Evolutionary conservation across 352 stramenopile species (phyloP).

Genomic region (Pythium phragmiticola): DNA sequence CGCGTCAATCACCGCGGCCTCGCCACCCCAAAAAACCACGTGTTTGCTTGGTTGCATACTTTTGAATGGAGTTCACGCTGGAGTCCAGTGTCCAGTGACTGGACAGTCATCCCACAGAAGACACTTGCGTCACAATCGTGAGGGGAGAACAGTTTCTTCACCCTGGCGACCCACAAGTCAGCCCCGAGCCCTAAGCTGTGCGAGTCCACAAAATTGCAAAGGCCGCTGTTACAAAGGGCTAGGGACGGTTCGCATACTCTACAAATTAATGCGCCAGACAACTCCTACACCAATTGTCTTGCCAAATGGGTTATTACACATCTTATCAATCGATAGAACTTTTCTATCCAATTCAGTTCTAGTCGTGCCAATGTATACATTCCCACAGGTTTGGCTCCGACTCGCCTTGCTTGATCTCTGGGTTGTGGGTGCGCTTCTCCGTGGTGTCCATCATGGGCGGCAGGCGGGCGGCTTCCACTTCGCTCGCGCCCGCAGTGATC

Average conservation of each 20-base stretch:
- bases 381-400: conserved; percentile 18
- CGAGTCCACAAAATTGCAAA: conserved; percentile 21
- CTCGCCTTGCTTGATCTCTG: conserved; percentile 16
- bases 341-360: neutral
- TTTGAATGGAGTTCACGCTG: too few species aligned
- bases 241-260: conserved; percentile 17
- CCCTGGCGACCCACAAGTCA: conserved; percentile 11
- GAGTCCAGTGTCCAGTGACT: too few species aligned
- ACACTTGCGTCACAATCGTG: neutral
- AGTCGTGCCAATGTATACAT: neutral
- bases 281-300: neutral
- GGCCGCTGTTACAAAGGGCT: conserved; percentile 26
- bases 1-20: too few species aligned
- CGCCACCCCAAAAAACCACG: too few species aligned
- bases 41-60: too few species aligned
- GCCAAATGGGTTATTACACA: neutral
- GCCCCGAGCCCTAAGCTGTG: conserved; percentile 22
- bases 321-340: neutral
- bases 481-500: neutral
- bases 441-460: conserved; percentile 7
- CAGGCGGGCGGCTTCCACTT: neutral
- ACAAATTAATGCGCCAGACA: neutral
- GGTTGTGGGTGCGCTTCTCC: neutral
- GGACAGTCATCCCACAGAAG: neutral
- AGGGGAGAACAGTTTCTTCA: neutral